Conservation (phyloP, 2,329 filamentous ascomycete species). For the Fusarium domesticum region DNA sequence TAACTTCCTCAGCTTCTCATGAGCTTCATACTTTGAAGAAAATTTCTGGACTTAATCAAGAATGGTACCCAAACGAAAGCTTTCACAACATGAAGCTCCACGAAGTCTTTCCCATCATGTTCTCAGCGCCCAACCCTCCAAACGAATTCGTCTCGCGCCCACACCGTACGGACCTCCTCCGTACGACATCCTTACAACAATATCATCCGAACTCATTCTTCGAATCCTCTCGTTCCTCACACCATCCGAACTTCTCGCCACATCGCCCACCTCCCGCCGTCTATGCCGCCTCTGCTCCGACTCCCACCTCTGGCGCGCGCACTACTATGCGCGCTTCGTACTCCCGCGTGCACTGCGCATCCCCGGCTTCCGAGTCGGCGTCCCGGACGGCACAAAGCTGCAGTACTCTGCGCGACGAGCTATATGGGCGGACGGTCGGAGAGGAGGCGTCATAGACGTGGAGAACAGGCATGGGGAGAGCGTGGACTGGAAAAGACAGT, state of each 20-base stretch:
- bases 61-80: conserved; percentile 30
- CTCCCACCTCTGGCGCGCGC: conserved; percentile 84
- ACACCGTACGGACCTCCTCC: conserved; percentile 10
- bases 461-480: conserved; percentile 29
- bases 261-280: conserved; percentile 67
- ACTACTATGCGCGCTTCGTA: conserved; percentile 87
- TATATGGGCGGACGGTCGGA: conserved; percentile 45
- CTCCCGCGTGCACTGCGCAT: conserved; percentile 74
- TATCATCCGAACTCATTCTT: conserved; percentile 86
- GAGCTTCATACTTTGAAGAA: no score
- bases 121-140: conserved; percentile 11
- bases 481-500: conserved; percentile 84
- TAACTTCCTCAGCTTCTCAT: no score
- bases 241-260: conserved; percentile 62
- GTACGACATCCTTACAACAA: conserved; percentile 62
- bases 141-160: conserved; percentile 22
- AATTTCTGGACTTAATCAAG: no score
- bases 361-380: conserved; percentile 56
- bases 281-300: conserved; percentile 73
- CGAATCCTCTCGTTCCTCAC: conserved; percentile 78
- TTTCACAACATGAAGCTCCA: conserved; percentile 5
- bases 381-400: conserved; percentile 33
- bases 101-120: conserved; percentile 4
- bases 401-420: conserved; percentile 45
- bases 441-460: conserved; percentile 50